Conservation (phyloP, 768 basidiomycete species). For the Hericium coralloides region DNA sequence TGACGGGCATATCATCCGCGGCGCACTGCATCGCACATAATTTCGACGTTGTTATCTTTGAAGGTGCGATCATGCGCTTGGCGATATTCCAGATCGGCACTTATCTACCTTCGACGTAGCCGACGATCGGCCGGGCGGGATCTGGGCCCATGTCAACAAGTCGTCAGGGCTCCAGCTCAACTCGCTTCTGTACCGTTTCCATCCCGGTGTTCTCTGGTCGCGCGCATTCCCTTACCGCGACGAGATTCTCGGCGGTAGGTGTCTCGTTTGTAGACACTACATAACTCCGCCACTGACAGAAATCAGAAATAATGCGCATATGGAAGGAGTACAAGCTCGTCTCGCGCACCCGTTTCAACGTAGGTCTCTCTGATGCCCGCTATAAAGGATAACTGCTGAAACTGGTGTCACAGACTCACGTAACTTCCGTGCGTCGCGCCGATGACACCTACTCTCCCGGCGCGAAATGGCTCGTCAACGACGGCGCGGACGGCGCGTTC, state of each 20-base stretch:
- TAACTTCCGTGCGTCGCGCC: neutral
- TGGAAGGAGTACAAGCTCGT: slow-evolving; percentile 45
- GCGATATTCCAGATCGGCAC: neutral
- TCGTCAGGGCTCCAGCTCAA: slow-evolving; percentile 44
- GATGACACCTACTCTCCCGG: slow-evolving; percentile 2
- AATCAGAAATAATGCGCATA: slow-evolving; percentile 29
- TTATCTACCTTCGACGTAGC: slow-evolving; percentile 4
- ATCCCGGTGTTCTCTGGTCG: slow-evolving; percentile 36
- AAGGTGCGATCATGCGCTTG: slow-evolving; percentile 18
- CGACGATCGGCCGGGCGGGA: slow-evolving; percentile 32
- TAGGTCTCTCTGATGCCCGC: slow-evolving; percentile 31
- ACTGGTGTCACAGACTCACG: slow-evolving; percentile 2
- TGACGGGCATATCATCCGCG: slow-evolving; percentile 45
- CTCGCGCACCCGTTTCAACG: slow-evolving; percentile 34
- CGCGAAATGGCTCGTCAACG: slow-evolving; percentile 39
- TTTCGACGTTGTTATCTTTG: slow-evolving; percentile 44
- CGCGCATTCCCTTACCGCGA: slow-evolving; percentile 37
- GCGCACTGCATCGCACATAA: slow-evolving; percentile 42
- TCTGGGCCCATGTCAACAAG: slow-evolving; percentile 44
- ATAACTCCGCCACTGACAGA: neutral
- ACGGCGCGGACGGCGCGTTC: slow-evolving; percentile 36
- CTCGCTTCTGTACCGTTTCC: slow-evolving; percentile 42
- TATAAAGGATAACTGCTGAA: slow-evolving; percentile 15
- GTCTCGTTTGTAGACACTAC: neutral
- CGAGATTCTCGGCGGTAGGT: slow-evolving; percentile 37